Percentiles rank a stretch among this genome's conserved stretches.
These are phyloP conservation scores for Coniferiporia sulphurascens DNA, from an alignment of 1,284 basidiomycete species.

Conservation along the genomic window DNA sequence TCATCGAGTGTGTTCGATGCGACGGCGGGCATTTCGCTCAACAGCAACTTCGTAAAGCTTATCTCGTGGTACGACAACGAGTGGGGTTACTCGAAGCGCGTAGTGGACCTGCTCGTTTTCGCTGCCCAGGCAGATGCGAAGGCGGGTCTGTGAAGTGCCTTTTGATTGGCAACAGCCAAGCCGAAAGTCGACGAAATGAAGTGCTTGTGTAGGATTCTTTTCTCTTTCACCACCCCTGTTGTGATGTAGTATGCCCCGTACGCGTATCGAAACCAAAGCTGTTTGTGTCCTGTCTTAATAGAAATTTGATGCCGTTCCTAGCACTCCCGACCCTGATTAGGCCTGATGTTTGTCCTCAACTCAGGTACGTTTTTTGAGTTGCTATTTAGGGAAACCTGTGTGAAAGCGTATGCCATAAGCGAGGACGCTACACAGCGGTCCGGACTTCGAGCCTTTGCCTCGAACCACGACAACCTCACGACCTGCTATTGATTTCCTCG, in stretches of 20 bases:
- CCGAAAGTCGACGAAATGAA: neutral
- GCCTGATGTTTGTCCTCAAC: no score
- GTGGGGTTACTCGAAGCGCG: slow-evolving; percentile 95
- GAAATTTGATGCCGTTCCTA: neutral
- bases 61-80: slow-evolving; percentile 97
- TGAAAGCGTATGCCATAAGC: neutral
- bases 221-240: neutral
- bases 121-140: slow-evolving; percentile 68
- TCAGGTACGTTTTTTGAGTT: neutral
- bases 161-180: neutral
- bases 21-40: slow-evolving; percentile 89
- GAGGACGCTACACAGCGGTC: neutral
- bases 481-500: slow-evolving; percentile 5
- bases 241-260: neutral
- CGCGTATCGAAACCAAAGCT: neutral
- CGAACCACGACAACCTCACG: slow-evolving; percentile 6
- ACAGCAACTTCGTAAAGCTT: slow-evolving; percentile 93
- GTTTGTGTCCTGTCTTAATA: neutral
- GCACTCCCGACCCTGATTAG: no score
- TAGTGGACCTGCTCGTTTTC: slow-evolving; percentile 85
- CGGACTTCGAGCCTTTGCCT: neutral
- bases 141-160: slow-evolving; percentile 11
- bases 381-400: neutral
- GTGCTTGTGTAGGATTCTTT: neutral
- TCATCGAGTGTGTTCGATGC: slow-evolving; percentile 91